These are phyloP conservation scores for Pilasporangium apinafurcum DNA, from an alignment of 352 stramenopile genomes.

Conservation along the genomic window DNA sequence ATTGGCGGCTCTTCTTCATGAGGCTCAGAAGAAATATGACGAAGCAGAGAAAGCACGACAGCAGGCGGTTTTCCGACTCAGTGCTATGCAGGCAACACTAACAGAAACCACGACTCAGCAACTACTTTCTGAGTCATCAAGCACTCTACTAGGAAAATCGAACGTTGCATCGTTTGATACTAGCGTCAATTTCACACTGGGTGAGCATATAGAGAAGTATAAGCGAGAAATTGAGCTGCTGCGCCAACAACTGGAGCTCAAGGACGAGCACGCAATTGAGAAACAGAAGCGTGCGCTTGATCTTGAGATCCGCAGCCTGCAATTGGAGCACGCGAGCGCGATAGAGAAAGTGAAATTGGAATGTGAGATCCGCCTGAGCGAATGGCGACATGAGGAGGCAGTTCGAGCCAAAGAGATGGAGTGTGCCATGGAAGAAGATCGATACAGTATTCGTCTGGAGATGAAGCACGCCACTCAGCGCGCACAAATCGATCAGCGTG, in stretches of 20 bases:
- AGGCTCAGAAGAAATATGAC: constrained; percentile 34
- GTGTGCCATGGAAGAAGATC: constrained; percentile 48
- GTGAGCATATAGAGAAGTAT: constrained; percentile 47
- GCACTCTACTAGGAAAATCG: not conserved
- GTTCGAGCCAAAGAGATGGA: constrained; percentile 48
- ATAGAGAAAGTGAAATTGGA: constrained; percentile 46
- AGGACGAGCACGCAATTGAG: constrained; percentile 41
- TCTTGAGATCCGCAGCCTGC: constrained; percentile 32
- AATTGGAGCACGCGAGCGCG: constrained; percentile 33
- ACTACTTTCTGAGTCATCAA: constrained; percentile 7
- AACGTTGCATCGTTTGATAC: not conserved
- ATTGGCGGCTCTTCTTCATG: constrained; percentile 25
- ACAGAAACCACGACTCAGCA: constrained; percentile 16
- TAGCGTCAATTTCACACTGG: not conserved
- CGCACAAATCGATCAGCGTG: constrained; percentile 55
- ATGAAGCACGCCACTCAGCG: constrained; percentile 54
- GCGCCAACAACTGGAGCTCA: constrained; percentile 41
- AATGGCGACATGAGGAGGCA: constrained; percentile 49
- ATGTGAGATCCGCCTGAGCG: constrained; percentile 35
- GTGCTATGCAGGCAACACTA: constrained; percentile 36
- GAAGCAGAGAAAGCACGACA: constrained; percentile 50
- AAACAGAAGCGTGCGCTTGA: constrained; percentile 46
- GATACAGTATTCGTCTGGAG: constrained; percentile 57
- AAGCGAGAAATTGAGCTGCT: constrained; percentile 67
- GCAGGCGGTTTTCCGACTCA: constrained; percentile 59